Evolutionary conservation across 495 filamentous ascomycete species (phyloP), one percentile per base, ranked within the genome.

Genomic region (Lepidopterella palustris): DNA sequence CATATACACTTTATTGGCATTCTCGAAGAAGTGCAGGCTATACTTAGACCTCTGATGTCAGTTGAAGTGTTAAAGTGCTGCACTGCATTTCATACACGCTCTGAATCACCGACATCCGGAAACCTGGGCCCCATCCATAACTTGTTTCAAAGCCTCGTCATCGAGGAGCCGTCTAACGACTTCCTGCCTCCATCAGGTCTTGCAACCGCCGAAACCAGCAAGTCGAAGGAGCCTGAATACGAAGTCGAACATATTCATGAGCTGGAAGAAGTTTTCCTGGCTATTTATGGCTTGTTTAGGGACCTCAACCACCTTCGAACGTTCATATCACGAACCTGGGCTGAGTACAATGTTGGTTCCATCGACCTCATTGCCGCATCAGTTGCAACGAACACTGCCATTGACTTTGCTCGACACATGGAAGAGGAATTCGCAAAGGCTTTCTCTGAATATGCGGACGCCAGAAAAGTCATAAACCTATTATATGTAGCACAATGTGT

Each of bases 381-480:
- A 15, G 57, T 77, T 32, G 68, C 70, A 0, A 73, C 73, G 5
- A 73, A 78, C 45, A 76, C 76, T 0, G 73, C 76, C 6, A 63
- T 77, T 13, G 71, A 73, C 21, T 60, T 78, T 47, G 76, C 72
- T 18, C 62, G 68, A 13, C 55, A 58, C 32, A 55, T 74, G 61
- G 73, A 68, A 54, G 66, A 77, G 6, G 74, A 77, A 5, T 59
- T 69, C n/a, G 28, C 54, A 11, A 66, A 64, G n/a, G 39, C 63
- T n/a, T 60, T 76, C 21, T 54, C 67, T 4, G 29, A 57, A 2
- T 62, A 72, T 11, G 64, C 64, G 0, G 71, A 66, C 11, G 55
- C 65, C 23, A 24, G 57, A 28, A 47, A 27, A 68, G 62, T 35
- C 31, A 35, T 35, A 6, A 35, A 35, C 6, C 6, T 35, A 35